Evolutionary conservation across 2,329 filamentous ascomycete species (phyloP), one percentile per base, ranked within the genome.

Genomic region (Aspergillus awamori): DNA sequence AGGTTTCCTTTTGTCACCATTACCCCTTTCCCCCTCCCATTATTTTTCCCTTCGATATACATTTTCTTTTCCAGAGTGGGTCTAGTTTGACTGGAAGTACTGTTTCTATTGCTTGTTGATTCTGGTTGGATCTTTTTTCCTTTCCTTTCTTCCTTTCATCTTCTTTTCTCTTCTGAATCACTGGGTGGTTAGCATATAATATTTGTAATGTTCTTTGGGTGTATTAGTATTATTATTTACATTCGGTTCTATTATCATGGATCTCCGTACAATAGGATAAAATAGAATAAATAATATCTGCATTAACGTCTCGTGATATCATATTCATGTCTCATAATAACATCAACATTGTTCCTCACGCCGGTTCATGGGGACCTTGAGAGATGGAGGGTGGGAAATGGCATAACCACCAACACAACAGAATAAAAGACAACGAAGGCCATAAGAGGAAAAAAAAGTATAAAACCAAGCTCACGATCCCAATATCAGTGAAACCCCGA

Each of bases 11-110:
- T 20, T 41, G 10, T 28, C 33, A 41, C 26, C 17, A 41, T 28
- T 13, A 20, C 22, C 41, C 41, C 13, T 4, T 24, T 45, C n/a
- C 13, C 41, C 36, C 28, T 55, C 28, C 20, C 20, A 13, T 7
- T 47, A 20, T 43, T 10, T 28, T 17, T 2, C 38, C 38, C 20
- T 55, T 55, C 39, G 43, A 20, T 56, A 56, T 56, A 56, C 53
- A 56, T 47, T 47, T 47, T 56, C 13, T 28, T 20, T 20, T 1
- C 20, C 20, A 10, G 49, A 8, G 33, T 26, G 15, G 8, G 4
- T n/a, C 39, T 43, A 43, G 6, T 22, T 45, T 22, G 20, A 17
- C 20, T 36, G 33, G 33, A 36, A 15, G 2, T 11, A 36, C 33
- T 43, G 2, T 17, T n/a, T 20, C n/a, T 43, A 43, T 48, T 48